Evolutionary conservation across 148 eudicot genomes (phyloP).

Genomic region (Chenopodium album): DNA sequence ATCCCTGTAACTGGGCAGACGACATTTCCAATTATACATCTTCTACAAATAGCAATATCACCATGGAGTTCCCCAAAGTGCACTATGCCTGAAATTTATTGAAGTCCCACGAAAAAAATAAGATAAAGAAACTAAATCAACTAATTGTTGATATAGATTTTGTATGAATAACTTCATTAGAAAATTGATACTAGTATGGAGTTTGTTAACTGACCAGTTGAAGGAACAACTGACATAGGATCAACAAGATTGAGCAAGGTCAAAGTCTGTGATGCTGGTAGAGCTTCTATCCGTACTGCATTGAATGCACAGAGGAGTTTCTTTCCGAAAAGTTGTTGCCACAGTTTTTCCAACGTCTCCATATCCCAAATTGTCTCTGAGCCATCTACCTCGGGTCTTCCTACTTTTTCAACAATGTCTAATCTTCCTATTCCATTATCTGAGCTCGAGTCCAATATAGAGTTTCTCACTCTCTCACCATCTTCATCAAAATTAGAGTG

Average conservation of each 20-base stretch:
- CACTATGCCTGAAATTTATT: constrained; percentile 57
- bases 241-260: constrained; percentile 88
- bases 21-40: constrained; percentile 80
- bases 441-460: constrained; percentile 58
- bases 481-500: constrained; percentile 66
- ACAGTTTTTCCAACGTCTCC: constrained; percentile 71
- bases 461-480: constrained; percentile 70
- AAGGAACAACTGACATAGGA: constrained; percentile 72
- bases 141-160: neutral
- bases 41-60: constrained; percentile 71
- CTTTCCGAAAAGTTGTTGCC: constrained; percentile 74
- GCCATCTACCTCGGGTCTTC: constrained; percentile 50
- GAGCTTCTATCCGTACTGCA: constrained; percentile 77
- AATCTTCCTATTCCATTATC: constrained; percentile 48
- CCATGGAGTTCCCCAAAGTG: constrained; percentile 85
- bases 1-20: constrained; percentile 75
- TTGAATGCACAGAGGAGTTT: constrained; percentile 90
- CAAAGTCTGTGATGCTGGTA: constrained; percentile 64
- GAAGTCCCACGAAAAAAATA: neutral
- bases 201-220: constrained; percentile 47
- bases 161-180: constrained; percentile 8
- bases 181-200: neutral
- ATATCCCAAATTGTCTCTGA: constrained; percentile 70
- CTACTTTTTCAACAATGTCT: constrained; percentile 46
- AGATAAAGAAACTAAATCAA: neutral